Percentiles rank a stretch among this genome's conserved stretches.
These are phyloP conservation scores for Aspergillus sp. DNA, from an alignment of 2,329 filamentous ascomycete species.

Conservation along the genomic window DNA sequence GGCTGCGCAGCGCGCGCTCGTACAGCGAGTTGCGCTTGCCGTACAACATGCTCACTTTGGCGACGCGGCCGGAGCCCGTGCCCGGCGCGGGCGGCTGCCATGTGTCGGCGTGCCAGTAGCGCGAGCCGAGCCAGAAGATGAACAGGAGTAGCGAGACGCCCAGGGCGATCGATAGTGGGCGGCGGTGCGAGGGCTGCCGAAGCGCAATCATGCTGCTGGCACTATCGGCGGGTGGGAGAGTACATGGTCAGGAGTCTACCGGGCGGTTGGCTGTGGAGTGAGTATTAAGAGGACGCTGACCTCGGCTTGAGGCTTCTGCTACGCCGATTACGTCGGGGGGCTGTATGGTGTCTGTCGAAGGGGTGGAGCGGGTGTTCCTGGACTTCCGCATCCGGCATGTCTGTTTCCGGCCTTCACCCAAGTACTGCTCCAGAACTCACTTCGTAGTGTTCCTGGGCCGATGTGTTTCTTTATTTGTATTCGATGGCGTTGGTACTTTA, in stretches of 20 bases:
- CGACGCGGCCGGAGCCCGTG: conserved; percentile 13
- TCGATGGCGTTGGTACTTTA: too few relatives aligned
- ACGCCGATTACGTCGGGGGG: not conserved
- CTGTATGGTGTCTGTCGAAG: not conserved
- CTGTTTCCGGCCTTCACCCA: not conserved
- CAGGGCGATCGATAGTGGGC: not conserved
- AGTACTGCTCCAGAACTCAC: too few relatives aligned
- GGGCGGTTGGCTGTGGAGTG: not conserved
- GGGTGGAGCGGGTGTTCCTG: not conserved
- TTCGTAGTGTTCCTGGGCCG: too few relatives aligned
- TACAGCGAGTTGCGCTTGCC: conserved; percentile 32
- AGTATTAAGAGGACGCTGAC: not conserved
- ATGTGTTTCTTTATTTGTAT: too few relatives aligned
- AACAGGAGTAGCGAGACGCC: not conserved
- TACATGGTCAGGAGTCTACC: not conserved
- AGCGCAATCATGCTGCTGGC: not conserved
- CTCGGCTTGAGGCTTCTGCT: not conserved
- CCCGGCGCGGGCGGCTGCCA: not conserved
- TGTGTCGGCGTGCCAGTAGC: not conserved
- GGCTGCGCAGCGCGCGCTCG: conserved; percentile 35
- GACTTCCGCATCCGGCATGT: not conserved
- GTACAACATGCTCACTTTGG: conserved; percentile 36
- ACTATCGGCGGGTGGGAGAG: not conserved
- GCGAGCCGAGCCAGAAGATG: not conserved
- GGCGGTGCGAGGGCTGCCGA: not conserved